phyloP scores from a whole-genome alignment of 1,139 yeast genomes.

The Meyerozyma smithsonii region DNA sequence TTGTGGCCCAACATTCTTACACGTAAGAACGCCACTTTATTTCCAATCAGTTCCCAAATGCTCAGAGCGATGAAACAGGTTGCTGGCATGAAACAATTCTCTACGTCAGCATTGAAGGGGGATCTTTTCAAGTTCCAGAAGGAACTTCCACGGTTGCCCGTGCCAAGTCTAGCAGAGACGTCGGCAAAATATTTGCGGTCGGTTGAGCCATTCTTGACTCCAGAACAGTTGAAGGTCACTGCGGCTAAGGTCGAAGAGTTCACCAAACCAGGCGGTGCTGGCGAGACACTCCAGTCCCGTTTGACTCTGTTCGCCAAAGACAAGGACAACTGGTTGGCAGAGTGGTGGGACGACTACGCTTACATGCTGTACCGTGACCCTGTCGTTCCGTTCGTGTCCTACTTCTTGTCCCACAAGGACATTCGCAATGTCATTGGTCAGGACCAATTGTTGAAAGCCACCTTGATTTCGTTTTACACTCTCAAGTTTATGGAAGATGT shows the following conservation, averaged over 20 bases:
- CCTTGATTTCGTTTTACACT: slow-evolving; percentile 54
- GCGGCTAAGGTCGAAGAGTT: slow-evolving; percentile 64
- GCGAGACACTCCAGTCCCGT: slow-evolving; percentile 65
- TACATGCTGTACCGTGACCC: slow-evolving; percentile 91
- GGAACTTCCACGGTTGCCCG: slow-evolving; percentile 79
- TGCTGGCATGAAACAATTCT: slow-evolving; percentile 14
- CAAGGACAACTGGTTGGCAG: slow-evolving; percentile 85
- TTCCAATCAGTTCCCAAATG: background rate
- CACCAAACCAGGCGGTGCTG: slow-evolving; percentile 55
- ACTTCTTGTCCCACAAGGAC: slow-evolving; percentile 83
- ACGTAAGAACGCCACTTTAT: background rate
- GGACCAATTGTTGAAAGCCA: slow-evolving; percentile 72
- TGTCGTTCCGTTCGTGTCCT: slow-evolving; percentile 88
- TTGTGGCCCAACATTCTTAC: background rate
- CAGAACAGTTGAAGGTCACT: slow-evolving; percentile 52
- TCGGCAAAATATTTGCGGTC: slow-evolving; percentile 65
- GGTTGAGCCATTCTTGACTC: slow-evolving; percentile 61
- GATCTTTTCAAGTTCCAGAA: slow-evolving; percentile 70
- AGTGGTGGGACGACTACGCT: slow-evolving; percentile 94
- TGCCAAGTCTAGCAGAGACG: slow-evolving; percentile 75
- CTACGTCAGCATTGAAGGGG: slow-evolving; percentile 48
- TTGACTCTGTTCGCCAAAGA: slow-evolving; percentile 53
- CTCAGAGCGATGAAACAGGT: slow-evolving; percentile 2
- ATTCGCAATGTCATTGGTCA: slow-evolving; percentile 50
- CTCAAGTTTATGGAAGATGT: slow-evolving; percentile 52